These are phyloP conservation scores for Penicillium canariense DNA, from an alignment of 495 filamentous ascomycete genomes.

Conservation along the genomic window DNA sequence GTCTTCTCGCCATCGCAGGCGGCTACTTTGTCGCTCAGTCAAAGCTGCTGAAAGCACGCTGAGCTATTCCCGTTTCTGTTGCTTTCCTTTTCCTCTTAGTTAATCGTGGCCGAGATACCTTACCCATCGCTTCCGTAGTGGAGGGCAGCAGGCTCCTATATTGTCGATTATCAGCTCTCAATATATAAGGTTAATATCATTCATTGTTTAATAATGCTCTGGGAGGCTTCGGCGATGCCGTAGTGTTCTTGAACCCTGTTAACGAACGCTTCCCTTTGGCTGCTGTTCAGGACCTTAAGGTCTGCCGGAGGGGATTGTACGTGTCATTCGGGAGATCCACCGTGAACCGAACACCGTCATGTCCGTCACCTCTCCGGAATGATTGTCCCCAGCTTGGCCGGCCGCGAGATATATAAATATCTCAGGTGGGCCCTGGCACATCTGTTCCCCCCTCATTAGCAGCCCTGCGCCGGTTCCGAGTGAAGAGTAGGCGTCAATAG, in stretches of 20 bases:
- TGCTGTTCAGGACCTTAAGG: slow-evolving; percentile 1
- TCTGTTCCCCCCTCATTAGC: neutral
- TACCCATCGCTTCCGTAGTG: too few species aligned
- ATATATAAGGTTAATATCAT: too few species aligned
- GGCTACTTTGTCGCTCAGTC: slow-evolving; percentile 14
- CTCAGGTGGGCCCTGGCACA: slow-evolving; percentile 8
- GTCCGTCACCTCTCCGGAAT: slow-evolving; percentile 12
- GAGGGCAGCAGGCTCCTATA: too few species aligned
- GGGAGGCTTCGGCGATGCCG: slow-evolving; percentile 3
- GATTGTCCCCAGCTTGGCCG: slow-evolving; percentile 3
- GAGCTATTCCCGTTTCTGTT: neutral
- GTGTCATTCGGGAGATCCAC: slow-evolving; percentile 11
- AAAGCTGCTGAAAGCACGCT: neutral
- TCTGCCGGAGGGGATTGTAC: slow-evolving; percentile 3
- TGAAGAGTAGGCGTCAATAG: slow-evolving; percentile 7
- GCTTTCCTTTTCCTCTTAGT: neutral
- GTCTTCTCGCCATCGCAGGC: slow-evolving; percentile 21
- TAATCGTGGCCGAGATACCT: neutral
- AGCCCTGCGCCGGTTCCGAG: slow-evolving; percentile 12
- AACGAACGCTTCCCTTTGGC: slow-evolving; percentile 8
- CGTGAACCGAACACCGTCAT: slow-evolving; percentile 13
- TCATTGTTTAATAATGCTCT: too few species aligned
- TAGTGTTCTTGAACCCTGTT: slow-evolving; percentile 5
- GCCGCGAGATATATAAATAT: neutral
- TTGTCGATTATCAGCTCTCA: too few species aligned